These are phyloP conservation scores for Trametes villosa DNA, from an alignment of 768 basidiomycete species.

Conservation along the genomic window DNA sequence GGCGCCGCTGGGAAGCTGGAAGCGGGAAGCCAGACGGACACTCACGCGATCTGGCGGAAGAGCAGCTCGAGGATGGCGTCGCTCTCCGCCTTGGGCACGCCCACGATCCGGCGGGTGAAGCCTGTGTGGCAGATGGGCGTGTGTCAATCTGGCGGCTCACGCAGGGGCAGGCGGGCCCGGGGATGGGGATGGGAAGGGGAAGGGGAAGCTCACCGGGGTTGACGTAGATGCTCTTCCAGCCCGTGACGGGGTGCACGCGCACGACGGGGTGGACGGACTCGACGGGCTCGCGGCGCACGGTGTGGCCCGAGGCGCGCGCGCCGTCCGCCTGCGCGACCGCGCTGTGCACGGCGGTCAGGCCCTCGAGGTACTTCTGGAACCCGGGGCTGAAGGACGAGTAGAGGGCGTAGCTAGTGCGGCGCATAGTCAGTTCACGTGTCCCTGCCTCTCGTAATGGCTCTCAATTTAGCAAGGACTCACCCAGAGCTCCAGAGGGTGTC, in stretches of 20 bases:
- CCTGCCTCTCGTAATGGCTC: neutral
- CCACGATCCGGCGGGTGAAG: constrained; percentile 80
- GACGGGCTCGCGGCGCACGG: constrained; percentile 69
- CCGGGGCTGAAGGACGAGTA: constrained; percentile 80
- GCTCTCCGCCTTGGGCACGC: constrained; percentile 82
- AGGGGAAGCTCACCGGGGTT: constrained; percentile 58
- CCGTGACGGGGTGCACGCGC: constrained; percentile 83
- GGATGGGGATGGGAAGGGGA: neutral
- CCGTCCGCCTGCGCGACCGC: constrained; percentile 80
- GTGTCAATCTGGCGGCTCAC: neutral
- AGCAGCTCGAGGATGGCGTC: constrained; percentile 72
- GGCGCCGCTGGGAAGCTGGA: neutral
- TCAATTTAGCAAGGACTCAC: constrained; percentile 40
- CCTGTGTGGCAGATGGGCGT: constrained; percentile 43
- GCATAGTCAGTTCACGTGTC: constrained; percentile 10
- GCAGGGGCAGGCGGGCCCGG: too few relatives aligned
- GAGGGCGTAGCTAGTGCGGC: constrained; percentile 64
- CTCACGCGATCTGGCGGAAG: constrained; percentile 60
- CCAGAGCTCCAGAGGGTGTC: constrained; percentile 85
- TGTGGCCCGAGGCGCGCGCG: constrained; percentile 66
- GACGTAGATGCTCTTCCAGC: constrained; percentile 83
- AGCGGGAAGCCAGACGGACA: neutral
- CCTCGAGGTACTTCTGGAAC: constrained; percentile 78
- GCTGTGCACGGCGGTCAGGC: constrained; percentile 73
- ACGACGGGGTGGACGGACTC: constrained; percentile 81